A percentile compares a stretch with the other conserved stretches of the same genome.
Conservation (phyloP, 495 filamentous ascomycete genomes). For the Neurospora sp. region DNA sequence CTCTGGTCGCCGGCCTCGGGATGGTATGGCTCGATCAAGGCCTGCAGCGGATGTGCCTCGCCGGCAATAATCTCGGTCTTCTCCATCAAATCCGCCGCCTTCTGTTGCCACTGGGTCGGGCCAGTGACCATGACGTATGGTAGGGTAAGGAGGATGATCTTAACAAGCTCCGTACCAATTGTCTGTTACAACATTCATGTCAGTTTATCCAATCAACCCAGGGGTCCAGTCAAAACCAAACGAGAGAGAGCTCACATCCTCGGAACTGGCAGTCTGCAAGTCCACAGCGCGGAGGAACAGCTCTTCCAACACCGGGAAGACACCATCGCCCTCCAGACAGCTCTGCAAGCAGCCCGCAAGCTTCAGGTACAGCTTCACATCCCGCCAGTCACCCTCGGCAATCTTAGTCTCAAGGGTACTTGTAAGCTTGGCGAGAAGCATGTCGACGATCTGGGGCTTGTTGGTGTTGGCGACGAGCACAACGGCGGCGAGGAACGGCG, state of each 20-base stretch:
- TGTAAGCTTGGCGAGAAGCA: slow-evolving; percentile 54
- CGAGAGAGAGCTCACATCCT: slow-evolving; percentile 57
- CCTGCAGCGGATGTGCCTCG: slow-evolving; percentile 70
- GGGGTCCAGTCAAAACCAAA: background rate
- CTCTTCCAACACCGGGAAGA: slow-evolving; percentile 78
- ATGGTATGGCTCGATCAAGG: slow-evolving; percentile 74
- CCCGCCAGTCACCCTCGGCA: slow-evolving; percentile 68
- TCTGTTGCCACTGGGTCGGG: slow-evolving; percentile 49
- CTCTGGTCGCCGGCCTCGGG: slow-evolving; percentile 36
- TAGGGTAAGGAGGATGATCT: slow-evolving; percentile 86
- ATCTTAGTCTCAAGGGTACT: slow-evolving; percentile 51
- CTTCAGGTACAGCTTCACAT: slow-evolving; percentile 81
- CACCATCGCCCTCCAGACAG: slow-evolving; percentile 69
- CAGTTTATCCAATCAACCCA: slow-evolving; percentile 1
- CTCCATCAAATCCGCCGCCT: slow-evolving; percentile 68
- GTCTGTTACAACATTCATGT: slow-evolving; percentile 34
- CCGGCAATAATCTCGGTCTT: slow-evolving; percentile 88
- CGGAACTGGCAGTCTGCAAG: slow-evolving; percentile 79
- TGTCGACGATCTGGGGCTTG: slow-evolving; percentile 59
- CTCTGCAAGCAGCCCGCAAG: slow-evolving; percentile 76
- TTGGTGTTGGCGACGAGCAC: slow-evolving; percentile 64
- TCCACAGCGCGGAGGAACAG: slow-evolving; percentile 77
- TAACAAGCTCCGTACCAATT: slow-evolving; percentile 81
- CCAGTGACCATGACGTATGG: slow-evolving; percentile 80
- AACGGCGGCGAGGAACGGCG: slow-evolving; percentile 79